Evolutionary conservation across 148 eudicot genomes (phyloP).

Genomic region (Rhododendron ovatum): DNA sequence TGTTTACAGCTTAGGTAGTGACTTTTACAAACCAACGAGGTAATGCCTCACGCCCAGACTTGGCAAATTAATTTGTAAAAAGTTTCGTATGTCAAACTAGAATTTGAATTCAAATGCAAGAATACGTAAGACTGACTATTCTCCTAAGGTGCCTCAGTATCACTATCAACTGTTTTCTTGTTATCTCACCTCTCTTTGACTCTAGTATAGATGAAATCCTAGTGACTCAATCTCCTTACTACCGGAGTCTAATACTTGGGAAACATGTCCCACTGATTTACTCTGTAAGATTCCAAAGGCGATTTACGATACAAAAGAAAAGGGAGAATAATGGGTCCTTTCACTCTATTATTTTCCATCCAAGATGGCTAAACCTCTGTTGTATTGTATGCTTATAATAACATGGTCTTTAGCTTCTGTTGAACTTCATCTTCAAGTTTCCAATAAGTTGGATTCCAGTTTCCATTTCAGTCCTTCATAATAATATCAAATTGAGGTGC

Average conservation of each 20-base stretch:
- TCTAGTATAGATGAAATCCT: neutral
- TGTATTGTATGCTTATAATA: neutral
- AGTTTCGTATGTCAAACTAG: neutral
- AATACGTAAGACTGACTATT: neutral
- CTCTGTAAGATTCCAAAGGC: neutral
- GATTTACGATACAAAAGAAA: neutral
- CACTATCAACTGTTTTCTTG: neutral
- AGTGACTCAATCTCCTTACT: neutral
- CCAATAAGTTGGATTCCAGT: neutral
- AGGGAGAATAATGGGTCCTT: neutral
- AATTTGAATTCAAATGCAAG: neutral
- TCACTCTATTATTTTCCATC: neutral
- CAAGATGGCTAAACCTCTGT: neutral
- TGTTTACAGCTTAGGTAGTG: neutral
- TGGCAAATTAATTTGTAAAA: neutral
- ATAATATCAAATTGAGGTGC: neutral
- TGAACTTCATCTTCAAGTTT: constrained; percentile 4
- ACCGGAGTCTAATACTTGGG: neutral
- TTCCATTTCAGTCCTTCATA: constrained; percentile 2
- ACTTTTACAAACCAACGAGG: neutral
- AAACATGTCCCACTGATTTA: neutral
- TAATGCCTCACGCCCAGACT: neutral
- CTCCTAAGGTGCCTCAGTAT: neutral
- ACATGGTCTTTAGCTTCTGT: neutral
- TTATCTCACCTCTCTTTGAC: neutral